A percentile compares a stretch with the other conserved stretches of the same genome.
Conservation (phyloP, 768 basidiomycete genomes). For the Pisolithus tinctorius region DNA sequence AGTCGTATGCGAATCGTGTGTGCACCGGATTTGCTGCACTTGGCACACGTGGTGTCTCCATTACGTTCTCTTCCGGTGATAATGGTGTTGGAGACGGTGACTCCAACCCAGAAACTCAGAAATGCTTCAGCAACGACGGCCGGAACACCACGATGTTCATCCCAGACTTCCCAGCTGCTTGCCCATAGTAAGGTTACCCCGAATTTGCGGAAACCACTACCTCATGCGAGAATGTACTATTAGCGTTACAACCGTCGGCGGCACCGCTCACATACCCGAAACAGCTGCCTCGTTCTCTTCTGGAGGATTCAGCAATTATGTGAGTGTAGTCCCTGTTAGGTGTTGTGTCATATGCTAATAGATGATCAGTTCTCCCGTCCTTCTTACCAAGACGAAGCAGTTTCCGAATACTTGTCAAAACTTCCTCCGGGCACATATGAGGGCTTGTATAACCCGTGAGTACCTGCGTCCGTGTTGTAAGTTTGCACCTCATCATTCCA, state of each 20-base stretch:
- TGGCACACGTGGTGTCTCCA: slow-evolving; percentile 58
- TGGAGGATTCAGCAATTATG: slow-evolving; percentile 69
- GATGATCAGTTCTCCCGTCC: slow-evolving; percentile 44
- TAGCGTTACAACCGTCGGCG: slow-evolving; percentile 71
- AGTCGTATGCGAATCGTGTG: slow-evolving; percentile 47
- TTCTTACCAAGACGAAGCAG: slow-evolving; percentile 42
- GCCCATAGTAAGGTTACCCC: slow-evolving; percentile 40
- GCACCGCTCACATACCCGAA: slow-evolving; percentile 55
- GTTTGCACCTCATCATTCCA: background rate
- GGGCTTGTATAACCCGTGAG: slow-evolving; percentile 57
- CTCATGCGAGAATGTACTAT: background rate
- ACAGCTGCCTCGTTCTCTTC: slow-evolving; percentile 56
- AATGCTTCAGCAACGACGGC: slow-evolving; percentile 56
- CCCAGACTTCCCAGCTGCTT: slow-evolving; percentile 55
- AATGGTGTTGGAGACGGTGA: slow-evolving; percentile 62
- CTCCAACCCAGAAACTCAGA: slow-evolving; percentile 42
- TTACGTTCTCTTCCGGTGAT: slow-evolving; percentile 64
- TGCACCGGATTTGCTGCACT: slow-evolving; percentile 61
- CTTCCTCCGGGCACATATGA: slow-evolving; percentile 44
- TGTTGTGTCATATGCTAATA: background rate
- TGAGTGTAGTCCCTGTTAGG: slow-evolving; percentile 21
- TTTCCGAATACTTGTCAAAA: slow-evolving; percentile 36
- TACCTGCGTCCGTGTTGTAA: background rate
- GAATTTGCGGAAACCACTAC: background rate
- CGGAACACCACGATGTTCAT: slow-evolving; percentile 47